phyloP scores from a whole-genome alignment of 441 rosid species.

The Gossypium trilobum region DNA sequence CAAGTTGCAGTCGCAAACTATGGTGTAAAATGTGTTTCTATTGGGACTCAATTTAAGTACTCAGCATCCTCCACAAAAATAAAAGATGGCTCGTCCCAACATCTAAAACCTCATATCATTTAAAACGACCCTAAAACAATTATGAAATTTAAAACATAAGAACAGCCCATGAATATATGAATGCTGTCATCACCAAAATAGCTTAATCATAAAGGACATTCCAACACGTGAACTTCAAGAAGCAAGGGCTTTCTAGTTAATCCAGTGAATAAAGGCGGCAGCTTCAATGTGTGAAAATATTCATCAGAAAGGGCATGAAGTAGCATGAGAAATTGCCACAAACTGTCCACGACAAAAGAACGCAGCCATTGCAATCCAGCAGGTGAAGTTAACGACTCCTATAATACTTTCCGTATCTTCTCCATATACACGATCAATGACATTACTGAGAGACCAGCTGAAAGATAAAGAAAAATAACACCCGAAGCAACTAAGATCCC shows the following conservation, averaged over 20 bases:
- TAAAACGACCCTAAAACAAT: background rate
- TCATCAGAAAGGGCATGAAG: conserved; percentile 1
- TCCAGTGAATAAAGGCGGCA: conserved; percentile 4
- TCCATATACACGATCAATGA: conserved; percentile 71
- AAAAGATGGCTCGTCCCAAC: background rate
- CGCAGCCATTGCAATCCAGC: conserved; percentile 14
- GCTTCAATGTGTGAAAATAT: conserved; percentile 9
- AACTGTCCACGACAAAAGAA: background rate
- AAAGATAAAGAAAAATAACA: conserved; percentile 65
- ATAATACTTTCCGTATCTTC: conserved; percentile 67
- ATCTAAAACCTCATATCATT: conserved; percentile 3
- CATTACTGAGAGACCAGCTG: conserved; percentile 83
- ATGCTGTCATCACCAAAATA: background rate
- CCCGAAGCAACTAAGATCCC: conserved; percentile 49
- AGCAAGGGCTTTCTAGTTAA: background rate
- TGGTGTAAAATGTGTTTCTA: background rate
- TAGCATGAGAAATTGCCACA: background rate
- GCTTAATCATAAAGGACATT: conserved; percentile 1
- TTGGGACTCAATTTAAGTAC: background rate
- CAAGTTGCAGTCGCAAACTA: background rate
- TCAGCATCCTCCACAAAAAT: conserved; percentile 6
- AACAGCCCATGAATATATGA: background rate
- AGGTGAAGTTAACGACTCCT: conserved; percentile 36
- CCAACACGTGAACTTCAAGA: background rate
- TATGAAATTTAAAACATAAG: conserved; percentile 7